Evolutionary conservation across 1,139 yeast species (phyloP), one percentile per base, ranked within the genome.

Genomic region (Ashbya aceris): DNA sequence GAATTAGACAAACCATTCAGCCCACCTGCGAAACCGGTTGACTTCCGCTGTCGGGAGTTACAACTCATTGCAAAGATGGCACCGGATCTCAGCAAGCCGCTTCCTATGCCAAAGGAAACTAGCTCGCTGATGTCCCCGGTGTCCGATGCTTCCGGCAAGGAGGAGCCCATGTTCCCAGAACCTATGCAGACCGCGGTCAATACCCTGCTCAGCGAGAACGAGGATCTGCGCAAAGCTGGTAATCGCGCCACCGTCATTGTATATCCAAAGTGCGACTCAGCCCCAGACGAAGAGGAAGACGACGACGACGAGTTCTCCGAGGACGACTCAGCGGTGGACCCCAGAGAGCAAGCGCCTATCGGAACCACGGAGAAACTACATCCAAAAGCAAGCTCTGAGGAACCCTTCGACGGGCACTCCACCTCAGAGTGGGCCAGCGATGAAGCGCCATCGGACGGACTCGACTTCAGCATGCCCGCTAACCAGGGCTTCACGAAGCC

Each of bases 191-290:
- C 12, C 7, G 20, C 35, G 7, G 20, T 32, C n/a, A 20, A 10
- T 12, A 13, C 12, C 6, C 20, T n/a, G 12, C 13, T 29, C 13
- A 29, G 13, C 5, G 23, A 17, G 23, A 17, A 17, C 23, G 23
- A 6, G 5, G 23, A 17, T 6, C 23, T 17, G 23, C 23, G 23
- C 23, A 29, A 12, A 6, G 6, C 13, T 5, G 35, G 35, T 3
- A 32, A 20, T 20, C 35, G 35, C 6, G 35, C n/a, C 20, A 32
- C 35, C 4, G 17, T 32, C n/a, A 13, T 32, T 20, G 35, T 32
- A 12, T 32, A 11, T 7, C 35, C 35, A 3, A 32, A 32, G 17
- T 12, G 7, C 20, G 35, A 32, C 13, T 12, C 11, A 4, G 13
- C 5, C 4, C 13, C 31, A 3, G 17, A 11, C 6, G 14, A 13